Percentiles rank a stretch among this genome's conserved stretches.
Conservation (phyloP, 2,329 filamentous ascomycete genomes). For the Mariannaea sp. region DNA sequence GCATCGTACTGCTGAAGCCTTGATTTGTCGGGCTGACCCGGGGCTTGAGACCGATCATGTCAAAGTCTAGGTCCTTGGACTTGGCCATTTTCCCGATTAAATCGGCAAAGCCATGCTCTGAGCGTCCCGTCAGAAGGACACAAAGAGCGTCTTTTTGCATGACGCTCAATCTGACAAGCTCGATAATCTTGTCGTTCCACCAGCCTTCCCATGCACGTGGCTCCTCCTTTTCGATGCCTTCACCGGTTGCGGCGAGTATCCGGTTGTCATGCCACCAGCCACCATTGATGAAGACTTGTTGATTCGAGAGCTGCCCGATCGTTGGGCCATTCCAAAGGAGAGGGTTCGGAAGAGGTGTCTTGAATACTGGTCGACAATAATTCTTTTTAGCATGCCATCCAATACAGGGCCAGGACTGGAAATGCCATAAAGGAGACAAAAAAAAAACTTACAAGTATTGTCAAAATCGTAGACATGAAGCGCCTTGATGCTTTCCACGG, state of each 20-base stretch:
- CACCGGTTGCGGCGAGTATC: slow-evolving; percentile 84
- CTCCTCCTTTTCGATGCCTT: slow-evolving; percentile 82
- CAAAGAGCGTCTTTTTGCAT: slow-evolving; percentile 83
- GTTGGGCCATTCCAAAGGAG: slow-evolving; percentile 83
- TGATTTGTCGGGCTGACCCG: slow-evolving; percentile 79
- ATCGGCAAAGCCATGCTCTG: slow-evolving; percentile 75
- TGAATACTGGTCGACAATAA: slow-evolving; percentile 68
- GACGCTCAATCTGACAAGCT: slow-evolving; percentile 80
- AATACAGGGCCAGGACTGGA: neutral
- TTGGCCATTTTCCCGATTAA: slow-evolving; percentile 80
- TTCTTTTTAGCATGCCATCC: neutral
- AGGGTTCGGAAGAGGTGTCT: slow-evolving; percentile 85
- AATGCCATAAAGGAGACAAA: neutral
- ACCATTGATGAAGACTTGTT: slow-evolving; percentile 78
- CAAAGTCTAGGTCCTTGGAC: slow-evolving; percentile 81
- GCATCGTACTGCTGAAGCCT: slow-evolving; percentile 80
- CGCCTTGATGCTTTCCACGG: slow-evolving; percentile 70
- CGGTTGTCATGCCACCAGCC: slow-evolving; percentile 97
- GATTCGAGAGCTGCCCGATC: slow-evolving; percentile 74
- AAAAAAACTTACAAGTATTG: slow-evolving; percentile 73
- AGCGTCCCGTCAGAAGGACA: slow-evolving; percentile 85
- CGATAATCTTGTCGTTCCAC: slow-evolving; percentile 93
- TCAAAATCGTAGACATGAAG: slow-evolving; percentile 98
- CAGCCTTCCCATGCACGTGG: slow-evolving; percentile 83
- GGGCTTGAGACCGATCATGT: slow-evolving; percentile 88